Base-by-base conservation (phyloP, 2,329 filamentous ascomycete species). In the Epichloe gansuensis region DNA sequence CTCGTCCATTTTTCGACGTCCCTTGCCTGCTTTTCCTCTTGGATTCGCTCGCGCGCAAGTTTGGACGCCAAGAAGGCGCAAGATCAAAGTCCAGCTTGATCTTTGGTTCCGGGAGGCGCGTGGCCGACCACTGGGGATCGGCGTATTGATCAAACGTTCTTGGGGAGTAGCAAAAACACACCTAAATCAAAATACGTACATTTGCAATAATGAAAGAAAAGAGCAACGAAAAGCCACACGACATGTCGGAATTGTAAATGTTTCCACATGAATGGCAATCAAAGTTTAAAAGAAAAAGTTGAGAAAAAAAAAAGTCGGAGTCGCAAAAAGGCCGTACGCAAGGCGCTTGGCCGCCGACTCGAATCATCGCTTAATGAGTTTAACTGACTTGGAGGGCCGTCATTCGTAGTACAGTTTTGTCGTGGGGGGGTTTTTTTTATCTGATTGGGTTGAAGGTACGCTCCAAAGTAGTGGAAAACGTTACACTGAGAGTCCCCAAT, bases 21-120 rank as follows among this genome's bases (percentile, higher is more conserved):
- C 49, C 41, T 52, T 44, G 35, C 46, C 42, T 47, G 48, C 35
- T 43, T 50, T 40, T 47, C 34, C 35, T 15, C n/a, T 42, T 23
- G 25, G 6, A 25, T 31, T 43, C 49, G 25, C 36, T 51, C 42
- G 45, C 51, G 55, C 45, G 50, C 27, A 31, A 41, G 54, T 52
- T 49, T 51, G 51, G 49, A 57, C 51, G 52, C 53, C 38, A n/a
- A 51, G 35, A 55, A 51, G 47, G 54, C 55, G 41, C 59, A 63
- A 50, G 60, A 66, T 63, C 64, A 61, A 63, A 64, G 60, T 55
- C 66, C 64, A 63, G 64, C 65, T 63, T 43, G 42, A 50, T 50
- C 27, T 38, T 44, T 42, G 13, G 5, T 21, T 47, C 8, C 38
- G 17, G 21, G 27, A 39, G 47, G 7, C 43, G 47, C 42, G 27